These are phyloP conservation scores for Mucor sp. DNA, from an alignment of 371 early-diverging fungal species.

Conservation along the genomic window DNA sequence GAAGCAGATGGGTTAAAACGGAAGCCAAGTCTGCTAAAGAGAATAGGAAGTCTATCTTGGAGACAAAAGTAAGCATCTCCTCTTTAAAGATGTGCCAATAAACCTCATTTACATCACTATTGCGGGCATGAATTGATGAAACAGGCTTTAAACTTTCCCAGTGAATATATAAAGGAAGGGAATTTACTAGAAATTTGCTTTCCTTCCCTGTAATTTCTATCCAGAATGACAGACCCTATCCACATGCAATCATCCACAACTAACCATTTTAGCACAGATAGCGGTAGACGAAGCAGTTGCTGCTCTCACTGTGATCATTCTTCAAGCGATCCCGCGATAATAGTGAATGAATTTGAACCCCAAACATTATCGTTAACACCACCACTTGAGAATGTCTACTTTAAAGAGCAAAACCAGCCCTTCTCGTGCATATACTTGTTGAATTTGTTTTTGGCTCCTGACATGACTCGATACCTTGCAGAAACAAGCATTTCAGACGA, in stretches of 20 bases:
- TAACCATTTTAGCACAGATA: background rate
- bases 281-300: conserved; percentile 9
- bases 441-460: conserved; percentile 37
- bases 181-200: background rate
- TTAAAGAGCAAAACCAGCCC: conserved; percentile 18
- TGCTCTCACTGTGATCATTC: conserved; percentile 6
- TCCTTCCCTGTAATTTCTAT: background rate
- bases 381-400: conserved; percentile 15
- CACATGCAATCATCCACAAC: conserved; percentile 1
- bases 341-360: background rate
- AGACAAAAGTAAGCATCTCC: conserved; percentile 1
- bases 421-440: conserved; percentile 29
- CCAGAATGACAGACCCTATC: background rate
- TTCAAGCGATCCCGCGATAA: background rate
- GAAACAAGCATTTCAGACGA: conserved; percentile 36
- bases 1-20: conserved; percentile 3
- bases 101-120: background rate
- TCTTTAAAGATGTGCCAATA: background rate
- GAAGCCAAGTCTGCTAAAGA: conserved; percentile 14
- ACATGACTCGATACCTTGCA: conserved; percentile 33
- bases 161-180: background rate
- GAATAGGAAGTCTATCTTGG: conserved; percentile 11
- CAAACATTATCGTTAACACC: conserved; percentile 6
- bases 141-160: background rate
- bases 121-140: background rate